Base-by-base conservation (phyloP, 2,329 filamentous ascomycete species). In the Plenodomus biglobosus region DNA sequence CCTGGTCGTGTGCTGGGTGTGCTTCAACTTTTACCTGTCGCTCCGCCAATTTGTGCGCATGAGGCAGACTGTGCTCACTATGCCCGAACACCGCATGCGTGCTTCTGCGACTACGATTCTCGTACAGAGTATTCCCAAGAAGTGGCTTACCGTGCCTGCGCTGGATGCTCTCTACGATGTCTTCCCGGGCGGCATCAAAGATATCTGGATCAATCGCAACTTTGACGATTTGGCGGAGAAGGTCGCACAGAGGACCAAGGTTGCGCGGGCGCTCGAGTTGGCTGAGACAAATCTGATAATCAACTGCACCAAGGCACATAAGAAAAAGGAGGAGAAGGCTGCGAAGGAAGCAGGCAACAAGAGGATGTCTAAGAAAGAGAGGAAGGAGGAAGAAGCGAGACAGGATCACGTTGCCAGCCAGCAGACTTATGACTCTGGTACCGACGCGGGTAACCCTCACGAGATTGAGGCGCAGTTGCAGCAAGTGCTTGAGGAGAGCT, bases 161-260 rank as follows among this genome's bases (percentile, higher is more conserved):
- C 79, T 99, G 3, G 81, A 85, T 48, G 87, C 87, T 0, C 78
- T 99, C 0, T 99, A 95, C 64, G 94, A 99, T 68, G 92, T 97
- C 1, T 97, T 96, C 61, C 94, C 94, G 0, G 94, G 94, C 17
- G 94, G 94, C 22, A 87, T 99, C 65, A 84, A 90, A 50, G 97
- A 97, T 59, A 88, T 99, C 39, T 99, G 92, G 92, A 85, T 99
- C 61, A 99, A 96, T 50, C 84, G 92, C 52, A 89, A 99, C 66
- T 86, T 90, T 58, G 89, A 92, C 37, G 81, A 86, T 8, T 80
- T 99, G 10, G 81, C 89, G 39, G 87, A 92, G 52, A 97, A 97
- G 68, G 87, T 97, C 38, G 82, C 88, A 40, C 76, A 84, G 55
- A 83, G 94, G 38, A 84, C 91, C 52, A 75, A 80, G 8, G 76